Evolutionary conservation across 1,139 yeast species (phyloP).

Genomic region (Taphrina wiesneri): DNA sequence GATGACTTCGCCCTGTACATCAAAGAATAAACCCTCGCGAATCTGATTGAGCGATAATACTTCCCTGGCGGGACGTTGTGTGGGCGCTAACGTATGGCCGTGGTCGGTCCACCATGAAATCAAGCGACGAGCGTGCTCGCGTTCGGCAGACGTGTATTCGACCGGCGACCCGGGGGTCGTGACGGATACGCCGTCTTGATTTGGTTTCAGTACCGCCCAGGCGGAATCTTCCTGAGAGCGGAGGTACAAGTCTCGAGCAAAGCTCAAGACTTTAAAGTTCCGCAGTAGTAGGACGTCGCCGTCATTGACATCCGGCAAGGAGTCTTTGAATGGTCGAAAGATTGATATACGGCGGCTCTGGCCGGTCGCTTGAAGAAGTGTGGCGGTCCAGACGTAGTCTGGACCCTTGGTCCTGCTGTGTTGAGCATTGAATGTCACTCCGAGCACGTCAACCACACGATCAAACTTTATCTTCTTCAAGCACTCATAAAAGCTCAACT

Average conservation of each 20-base stretch:
- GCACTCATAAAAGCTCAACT: slow-evolving; percentile 1
- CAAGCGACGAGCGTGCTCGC: slow-evolving; percentile 7
- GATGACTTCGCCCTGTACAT: background rate
- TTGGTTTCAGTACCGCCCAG: slow-evolving; percentile 9
- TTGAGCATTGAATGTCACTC: background rate
- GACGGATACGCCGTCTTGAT: background rate
- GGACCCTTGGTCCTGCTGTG: slow-evolving; percentile 6
- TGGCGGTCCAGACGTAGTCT: background rate
- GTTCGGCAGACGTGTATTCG: slow-evolving; percentile 13
- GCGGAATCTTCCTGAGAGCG: slow-evolving; percentile 15
- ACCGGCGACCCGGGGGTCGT: slow-evolving; percentile 16
- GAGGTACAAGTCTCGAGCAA: background rate
- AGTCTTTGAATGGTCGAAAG: slow-evolving; percentile 10
- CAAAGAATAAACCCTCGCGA: background rate
- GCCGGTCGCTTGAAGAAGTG: background rate
- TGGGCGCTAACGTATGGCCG: background rate
- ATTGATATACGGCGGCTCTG: background rate
- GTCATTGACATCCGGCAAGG: background rate
- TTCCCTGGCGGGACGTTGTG: background rate
- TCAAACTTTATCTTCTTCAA: background rate
- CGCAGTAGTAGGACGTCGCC: slow-evolving; percentile 20
- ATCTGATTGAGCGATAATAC: background rate
- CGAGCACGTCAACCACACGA: background rate
- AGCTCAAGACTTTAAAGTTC: slow-evolving; percentile 5
- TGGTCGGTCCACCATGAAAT: slow-evolving; percentile 3